Evolutionary conservation across 306 rosid genomes (phyloP), one percentile per base, ranked within the genome.

Genomic region (Hippophae gyantsensis): DNA sequence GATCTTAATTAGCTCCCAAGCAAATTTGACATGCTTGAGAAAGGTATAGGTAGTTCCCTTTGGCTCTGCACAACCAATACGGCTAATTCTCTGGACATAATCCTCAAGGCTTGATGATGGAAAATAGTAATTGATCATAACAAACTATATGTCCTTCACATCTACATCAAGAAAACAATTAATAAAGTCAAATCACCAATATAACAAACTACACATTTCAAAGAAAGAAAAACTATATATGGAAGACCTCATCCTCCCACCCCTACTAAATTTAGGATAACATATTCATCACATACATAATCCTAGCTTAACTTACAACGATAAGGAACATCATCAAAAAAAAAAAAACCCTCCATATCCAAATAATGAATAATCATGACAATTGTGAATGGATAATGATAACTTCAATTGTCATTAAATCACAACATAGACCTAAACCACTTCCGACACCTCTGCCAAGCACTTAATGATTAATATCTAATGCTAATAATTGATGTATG

Each of bases 281-380:
- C 96, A 87, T 95, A 86, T 87, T 87, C 96, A 76, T 81, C 72
- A 78, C 56, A 73, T 53, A 74, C 77, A 90, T 90, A 94, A 87
- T 96, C 98, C 96, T 96, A 90, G 95, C 98, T 90, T 79, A 78
- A 79, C 80, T 80, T 76, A 79, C 90, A 87, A 96, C 96, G 96
- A 90, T 90, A 90, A 90, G 95, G 90, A 87, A 92, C 87, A 87
- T 95, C 86, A 78, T 87, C 95, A n/a, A n/a, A n/a, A n/a, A n/a
- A 79, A 81, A 82, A 85, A 76, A 84, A 77, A 60, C 82, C 74
- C 63, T 83, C 81, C 78, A 79, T 65, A 75, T 76, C 61, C 85
- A 82, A 87, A 77, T 77, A 77, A 79, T 66, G 53, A 76, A 78
- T 73, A 84, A 71, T 88, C 86, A 77, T 76, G 85, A 72, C 80